These are phyloP conservation scores for Millerozyma miso DNA, from an alignment of 805 yeast genomes.

Conservation along the genomic window DNA sequence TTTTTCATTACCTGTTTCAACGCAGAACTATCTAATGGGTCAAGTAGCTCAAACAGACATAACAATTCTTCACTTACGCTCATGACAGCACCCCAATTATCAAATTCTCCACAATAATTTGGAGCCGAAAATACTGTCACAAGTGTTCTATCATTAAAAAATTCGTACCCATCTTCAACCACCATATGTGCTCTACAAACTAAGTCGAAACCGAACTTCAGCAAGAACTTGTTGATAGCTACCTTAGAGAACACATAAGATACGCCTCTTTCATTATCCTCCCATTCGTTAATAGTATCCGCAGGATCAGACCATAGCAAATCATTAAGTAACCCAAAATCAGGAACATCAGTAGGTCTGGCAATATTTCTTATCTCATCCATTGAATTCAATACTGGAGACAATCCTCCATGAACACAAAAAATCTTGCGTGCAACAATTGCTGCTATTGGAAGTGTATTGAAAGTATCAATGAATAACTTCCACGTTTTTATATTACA, in stretches of 20 bases:
- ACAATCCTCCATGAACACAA: constrained; percentile 82
- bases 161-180: constrained; percentile 84
- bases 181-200: constrained; percentile 89
- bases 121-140: constrained; percentile 84
- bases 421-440: constrained; percentile 93
- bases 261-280: constrained; percentile 82
- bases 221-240: constrained; percentile 72
- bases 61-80: constrained; percentile 88
- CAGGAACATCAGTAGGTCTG: constrained; percentile 84
- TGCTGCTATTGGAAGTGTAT: constrained; percentile 92
- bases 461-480: constrained; percentile 88
- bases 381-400: constrained; percentile 69
- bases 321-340: constrained; percentile 73
- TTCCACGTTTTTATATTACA: constrained; percentile 93
- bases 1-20: constrained; percentile 91
- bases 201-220: constrained; percentile 72
- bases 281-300: constrained; percentile 80
- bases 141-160: constrained; percentile 66
- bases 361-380: constrained; percentile 72
- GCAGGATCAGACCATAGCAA: constrained; percentile 84
- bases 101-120: constrained; percentile 78
- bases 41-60: constrained; percentile 88
- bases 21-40: constrained; percentile 90
- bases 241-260: constrained; percentile 75
- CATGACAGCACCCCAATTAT: constrained; percentile 95